Evolutionary conservation across 306 rosid genomes (phyloP).

Genomic region (Lotus japonicus): DNA sequence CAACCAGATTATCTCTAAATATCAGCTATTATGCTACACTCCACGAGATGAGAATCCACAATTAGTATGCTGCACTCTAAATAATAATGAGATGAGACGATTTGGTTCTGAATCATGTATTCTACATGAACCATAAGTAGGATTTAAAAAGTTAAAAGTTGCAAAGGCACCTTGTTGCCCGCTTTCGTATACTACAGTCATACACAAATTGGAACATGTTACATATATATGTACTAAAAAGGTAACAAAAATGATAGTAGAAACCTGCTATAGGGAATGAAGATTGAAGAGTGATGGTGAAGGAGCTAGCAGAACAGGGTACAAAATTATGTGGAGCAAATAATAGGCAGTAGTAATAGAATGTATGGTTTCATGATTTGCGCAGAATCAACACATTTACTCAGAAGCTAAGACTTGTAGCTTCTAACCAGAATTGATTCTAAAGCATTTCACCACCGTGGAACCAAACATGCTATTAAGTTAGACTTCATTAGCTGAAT

Average conservation of each 20-base stretch:
- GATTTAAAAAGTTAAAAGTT: background rate
- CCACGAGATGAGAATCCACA: background rate
- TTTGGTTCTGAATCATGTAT: background rate
- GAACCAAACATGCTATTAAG: background rate
- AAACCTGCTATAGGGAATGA: background rate
- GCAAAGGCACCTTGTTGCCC: background rate
- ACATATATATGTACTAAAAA: constrained; percentile 1
- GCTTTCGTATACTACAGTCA: background rate
- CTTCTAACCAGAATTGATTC: too few species aligned
- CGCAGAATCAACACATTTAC: too few species aligned
- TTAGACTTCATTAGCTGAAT: constrained; percentile 19
- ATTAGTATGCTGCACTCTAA: background rate
- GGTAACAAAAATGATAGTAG: background rate
- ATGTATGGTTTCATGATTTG: too few species aligned
- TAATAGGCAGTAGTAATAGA: background rate
- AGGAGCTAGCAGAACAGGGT: background rate
- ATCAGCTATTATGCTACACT: background rate
- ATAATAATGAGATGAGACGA: background rate
- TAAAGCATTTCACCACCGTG: too few species aligned
- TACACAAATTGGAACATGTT: constrained; percentile 1
- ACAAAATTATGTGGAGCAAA: background rate
- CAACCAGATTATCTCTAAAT: background rate
- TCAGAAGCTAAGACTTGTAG: too few species aligned
- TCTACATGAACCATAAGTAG: constrained; percentile 1
- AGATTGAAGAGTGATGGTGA: background rate